These are phyloP conservation scores for Aspergillus candidus DNA, from an alignment of 2,329 filamentous ascomycete species.

Conservation along the genomic window DNA sequence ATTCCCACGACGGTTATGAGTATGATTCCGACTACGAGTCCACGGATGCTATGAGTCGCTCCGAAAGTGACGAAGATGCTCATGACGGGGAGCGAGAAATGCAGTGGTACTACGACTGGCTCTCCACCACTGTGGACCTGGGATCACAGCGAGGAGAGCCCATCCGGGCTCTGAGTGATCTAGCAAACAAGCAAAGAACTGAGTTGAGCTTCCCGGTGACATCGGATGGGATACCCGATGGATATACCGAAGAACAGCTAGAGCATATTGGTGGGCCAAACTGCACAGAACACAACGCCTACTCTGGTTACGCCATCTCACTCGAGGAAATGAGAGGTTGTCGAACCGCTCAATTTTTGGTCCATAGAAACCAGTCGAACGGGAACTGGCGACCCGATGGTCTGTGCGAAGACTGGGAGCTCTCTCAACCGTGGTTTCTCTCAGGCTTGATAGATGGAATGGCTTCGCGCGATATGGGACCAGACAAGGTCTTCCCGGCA, in stretches of 20 bases:
- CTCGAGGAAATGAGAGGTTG: constrained; percentile 11
- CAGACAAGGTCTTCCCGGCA: neutral
- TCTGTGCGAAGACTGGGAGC: constrained; percentile 8
- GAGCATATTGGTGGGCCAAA: constrained; percentile 2
- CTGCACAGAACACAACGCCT: constrained; percentile 1
- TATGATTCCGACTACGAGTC: constrained; percentile 8
- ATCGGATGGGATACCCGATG: neutral
- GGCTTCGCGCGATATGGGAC: constrained; percentile 5
- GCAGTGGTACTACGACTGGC: constrained; percentile 3
- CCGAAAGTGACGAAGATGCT: neutral
- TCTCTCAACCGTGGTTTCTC: constrained; percentile 8
- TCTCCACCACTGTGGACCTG: neutral
- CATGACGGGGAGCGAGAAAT: neutral
- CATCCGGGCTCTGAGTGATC: neutral
- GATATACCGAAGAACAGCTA: neutral
- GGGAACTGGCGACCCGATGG: constrained; percentile 1
- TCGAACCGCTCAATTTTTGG: constrained; percentile 12
- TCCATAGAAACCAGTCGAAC: constrained; percentile 2
- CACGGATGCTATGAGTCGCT: neutral
- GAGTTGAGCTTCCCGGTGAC: neutral
- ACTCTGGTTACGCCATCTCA: constrained; percentile 8
- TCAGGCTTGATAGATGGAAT: constrained; percentile 11
- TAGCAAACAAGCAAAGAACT: neutral
- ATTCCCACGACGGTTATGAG: constrained; percentile 1
- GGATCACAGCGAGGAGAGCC: neutral